These are phyloP conservation scores for Fusarium nematophilum DNA, from an alignment of 2,329 filamentous ascomycete species.

Conservation along the genomic window DNA sequence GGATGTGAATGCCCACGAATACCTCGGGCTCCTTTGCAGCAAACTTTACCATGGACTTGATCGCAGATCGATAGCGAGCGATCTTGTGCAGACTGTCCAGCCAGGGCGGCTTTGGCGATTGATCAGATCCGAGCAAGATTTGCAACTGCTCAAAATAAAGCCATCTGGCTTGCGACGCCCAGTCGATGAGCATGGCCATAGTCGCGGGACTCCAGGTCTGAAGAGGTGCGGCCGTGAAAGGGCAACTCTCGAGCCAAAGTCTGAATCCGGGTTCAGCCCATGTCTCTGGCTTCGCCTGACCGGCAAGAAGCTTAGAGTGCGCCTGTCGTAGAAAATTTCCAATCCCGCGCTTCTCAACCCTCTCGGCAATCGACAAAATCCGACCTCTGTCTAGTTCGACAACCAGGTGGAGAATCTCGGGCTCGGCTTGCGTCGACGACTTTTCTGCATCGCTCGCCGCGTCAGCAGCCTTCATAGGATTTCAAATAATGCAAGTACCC, in stretches of 20 bases:
- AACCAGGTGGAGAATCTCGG: slow-evolving; percentile 7
- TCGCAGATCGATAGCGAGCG: slow-evolving; percentile 42
- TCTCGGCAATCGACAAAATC: slow-evolving; percentile 10
- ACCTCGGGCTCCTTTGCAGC: slow-evolving; percentile 38
- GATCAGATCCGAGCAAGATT: slow-evolving; percentile 5
- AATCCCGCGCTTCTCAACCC: slow-evolving; percentile 12
- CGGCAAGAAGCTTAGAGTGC: slow-evolving; percentile 5
- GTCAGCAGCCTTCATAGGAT: slow-evolving; percentile 8
- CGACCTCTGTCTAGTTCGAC: slow-evolving; percentile 11
- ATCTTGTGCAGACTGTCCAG: slow-evolving; percentile 40
- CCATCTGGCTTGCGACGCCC: slow-evolving; percentile 44
- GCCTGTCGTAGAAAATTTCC: slow-evolving; percentile 1
- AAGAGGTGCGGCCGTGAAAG: not conserved
- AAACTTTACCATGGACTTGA: slow-evolving; percentile 45
- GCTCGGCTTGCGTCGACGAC: slow-evolving; percentile 15
- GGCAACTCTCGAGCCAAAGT: slow-evolving; percentile 3
- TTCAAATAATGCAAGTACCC: slow-evolving; percentile 2
- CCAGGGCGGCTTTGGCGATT: slow-evolving; percentile 21
- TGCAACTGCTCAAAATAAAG: slow-evolving; percentile 37
- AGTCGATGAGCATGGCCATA: slow-evolving; percentile 24
- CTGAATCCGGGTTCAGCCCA: not conserved
- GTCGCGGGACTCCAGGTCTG: not conserved
- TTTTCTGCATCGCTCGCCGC: slow-evolving; percentile 8
- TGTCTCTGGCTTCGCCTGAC: slow-evolving; percentile 1
- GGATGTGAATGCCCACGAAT: slow-evolving; percentile 38